Base-by-base conservation (phyloP, 306 rosid genomes). In the Quercus robur region DNA sequence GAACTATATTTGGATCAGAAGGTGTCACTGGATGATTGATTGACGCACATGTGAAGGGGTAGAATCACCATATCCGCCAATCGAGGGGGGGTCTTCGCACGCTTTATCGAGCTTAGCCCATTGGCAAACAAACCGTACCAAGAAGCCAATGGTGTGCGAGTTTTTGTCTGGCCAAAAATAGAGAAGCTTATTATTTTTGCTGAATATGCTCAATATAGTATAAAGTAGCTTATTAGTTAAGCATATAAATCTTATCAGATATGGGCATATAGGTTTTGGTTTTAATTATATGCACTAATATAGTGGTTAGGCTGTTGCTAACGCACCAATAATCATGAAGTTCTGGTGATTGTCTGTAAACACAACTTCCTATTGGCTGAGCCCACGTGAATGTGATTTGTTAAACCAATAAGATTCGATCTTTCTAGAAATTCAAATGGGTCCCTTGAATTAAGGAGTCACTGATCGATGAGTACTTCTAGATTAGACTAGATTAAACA, bases 351-450 rank as follows among this genome's bases (percentile, higher is more conserved):
- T 90, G 89, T 84, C 90, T 56, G 86, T 31, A 56, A 49, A 61
- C 78, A 76, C 56, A 23, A 13, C 13, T 86, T 85, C 58, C 76
- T 59, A 86, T 90, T 85, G 90, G 90, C 62, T 55, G 23, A 81
- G 19, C 86, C 90, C 92, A 86, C 69, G 91, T 87, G 91, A 81
- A 70, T 46, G 61, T n/a, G 71, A 66, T 86, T 84, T 76, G 83
- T 68, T 73, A 61, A 82, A 87, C 94, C 92, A 88, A 90, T 85
- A 88, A 87, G 90, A 92, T 90, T 90, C 92, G 80, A 81, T 77
- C 66, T 79, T 71, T 70, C 77, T 6, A 52, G 61, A 75, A 54
- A 41, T 20, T 76, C 76, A 12, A 35, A 46, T 19, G 75, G 72
- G 68, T 18, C 88, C 79, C 89, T 79, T 76, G 49, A 77, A 75